A percentile compares a stretch with the other conserved stretches of the same genome.
Conservation (phyloP, 1,284 basidiomycete genomes). For the Tylopilus orsonianus region DNA sequence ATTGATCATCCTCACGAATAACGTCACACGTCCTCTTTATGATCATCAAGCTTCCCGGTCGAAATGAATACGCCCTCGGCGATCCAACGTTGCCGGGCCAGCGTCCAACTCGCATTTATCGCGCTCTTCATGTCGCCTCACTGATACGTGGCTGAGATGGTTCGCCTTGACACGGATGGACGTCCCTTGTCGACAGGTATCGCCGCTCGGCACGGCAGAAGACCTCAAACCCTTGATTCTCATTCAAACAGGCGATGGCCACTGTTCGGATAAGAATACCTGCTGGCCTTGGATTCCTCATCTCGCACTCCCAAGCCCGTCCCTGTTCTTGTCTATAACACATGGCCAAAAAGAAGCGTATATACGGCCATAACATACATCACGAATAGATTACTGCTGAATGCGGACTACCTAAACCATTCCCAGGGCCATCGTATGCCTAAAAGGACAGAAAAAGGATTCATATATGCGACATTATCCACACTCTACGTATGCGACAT, state of each 20-base stretch:
- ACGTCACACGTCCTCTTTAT: no score
- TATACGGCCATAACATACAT: conserved; percentile 6
- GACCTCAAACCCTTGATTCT: background rate
- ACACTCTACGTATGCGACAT: background rate
- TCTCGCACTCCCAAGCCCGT: no score
- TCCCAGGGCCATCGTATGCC: background rate
- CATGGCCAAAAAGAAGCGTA: background rate
- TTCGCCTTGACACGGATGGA: background rate
- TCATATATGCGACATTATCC: background rate
- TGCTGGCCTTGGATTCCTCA: no score
- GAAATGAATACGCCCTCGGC: no score
- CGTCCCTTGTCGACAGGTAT: conserved; percentile 1
- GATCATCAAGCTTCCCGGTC: no score
- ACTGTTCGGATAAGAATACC: no score
- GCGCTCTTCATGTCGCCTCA: background rate
- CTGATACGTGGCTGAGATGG: background rate
- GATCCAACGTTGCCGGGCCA: background rate
- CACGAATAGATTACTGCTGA: conserved; percentile 7
- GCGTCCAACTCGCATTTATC: conserved; percentile 1
- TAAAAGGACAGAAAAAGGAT: background rate
- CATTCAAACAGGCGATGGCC: no score
- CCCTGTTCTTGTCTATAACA: no score
- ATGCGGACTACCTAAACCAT: no score
- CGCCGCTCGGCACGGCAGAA: background rate
- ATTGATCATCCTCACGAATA: background rate